Conservation (phyloP, 495 filamentous ascomycete genomes). For the Penicillium lividum region DNA sequence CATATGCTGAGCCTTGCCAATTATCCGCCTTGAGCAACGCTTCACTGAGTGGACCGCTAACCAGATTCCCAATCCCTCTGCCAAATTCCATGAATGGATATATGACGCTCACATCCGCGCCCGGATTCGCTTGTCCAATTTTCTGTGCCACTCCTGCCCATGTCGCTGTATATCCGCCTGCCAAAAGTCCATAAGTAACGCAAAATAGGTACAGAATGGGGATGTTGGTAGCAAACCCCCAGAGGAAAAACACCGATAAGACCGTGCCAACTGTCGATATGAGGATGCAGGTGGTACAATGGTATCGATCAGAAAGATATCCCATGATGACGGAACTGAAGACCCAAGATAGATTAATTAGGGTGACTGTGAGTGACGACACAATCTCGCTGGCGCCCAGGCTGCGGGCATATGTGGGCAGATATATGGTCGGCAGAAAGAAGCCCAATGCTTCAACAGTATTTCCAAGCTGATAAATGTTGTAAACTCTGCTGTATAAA, state of each 20-base stretch:
- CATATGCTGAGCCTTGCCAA: conserved; percentile 18
- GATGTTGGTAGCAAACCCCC: conserved; percentile 49
- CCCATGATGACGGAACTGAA: conserved; percentile 58
- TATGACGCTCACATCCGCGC: conserved; percentile 52
- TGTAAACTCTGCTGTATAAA: conserved; percentile 45
- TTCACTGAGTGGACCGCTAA: conserved; percentile 54
- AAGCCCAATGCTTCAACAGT: conserved; percentile 56
- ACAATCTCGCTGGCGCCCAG: conserved; percentile 38
- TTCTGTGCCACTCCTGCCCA: conserved; percentile 59
- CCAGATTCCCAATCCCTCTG: conserved; percentile 62
- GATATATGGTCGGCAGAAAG: conserved; percentile 30
- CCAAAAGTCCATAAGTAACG: conserved; percentile 63
- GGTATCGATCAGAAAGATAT: conserved; percentile 54
- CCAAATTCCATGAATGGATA: conserved; percentile 60
- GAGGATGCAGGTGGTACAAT: conserved; percentile 55
- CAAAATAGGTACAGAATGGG: conserved; percentile 48
- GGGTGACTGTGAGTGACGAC: conserved; percentile 44
- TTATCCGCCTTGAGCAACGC: conserved; percentile 22
- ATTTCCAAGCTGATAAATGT: conserved; percentile 53
- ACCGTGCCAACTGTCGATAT: conserved; percentile 56
- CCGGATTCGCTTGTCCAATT: conserved; percentile 39
- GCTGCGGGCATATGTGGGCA: conserved; percentile 40
- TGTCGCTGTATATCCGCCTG: conserved; percentile 54
- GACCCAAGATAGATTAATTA: conserved; percentile 53
- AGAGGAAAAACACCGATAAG: conserved; percentile 59